phyloP scores from a whole-genome alignment of 2,329 filamentous ascomycete genomes.

The Calonectria pseudoturangicola region DNA sequence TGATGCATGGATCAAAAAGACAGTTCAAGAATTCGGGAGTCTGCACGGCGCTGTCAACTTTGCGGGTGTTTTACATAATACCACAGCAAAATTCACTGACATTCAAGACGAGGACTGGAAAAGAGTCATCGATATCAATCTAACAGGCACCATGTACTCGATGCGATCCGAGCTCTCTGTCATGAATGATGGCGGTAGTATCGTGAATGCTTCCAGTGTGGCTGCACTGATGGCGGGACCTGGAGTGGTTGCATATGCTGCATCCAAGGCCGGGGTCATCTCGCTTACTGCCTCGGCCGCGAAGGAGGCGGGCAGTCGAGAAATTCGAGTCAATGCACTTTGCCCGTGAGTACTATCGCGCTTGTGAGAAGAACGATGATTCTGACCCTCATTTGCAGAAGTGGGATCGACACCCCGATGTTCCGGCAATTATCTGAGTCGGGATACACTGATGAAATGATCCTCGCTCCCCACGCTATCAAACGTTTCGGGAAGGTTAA shows the following conservation, averaged over 20 bases:
- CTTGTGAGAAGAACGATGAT: not conserved
- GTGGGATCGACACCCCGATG: not conserved
- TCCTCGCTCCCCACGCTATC: not conserved
- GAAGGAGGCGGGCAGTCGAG: not conserved
- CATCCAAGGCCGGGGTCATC: constrained; percentile 1
- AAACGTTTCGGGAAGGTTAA: constrained; percentile 6
- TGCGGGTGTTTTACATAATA: not conserved
- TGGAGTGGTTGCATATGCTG: not conserved
- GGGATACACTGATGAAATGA: constrained; percentile 1
- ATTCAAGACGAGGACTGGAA: constrained; percentile 20
- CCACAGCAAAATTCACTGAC: not conserved
- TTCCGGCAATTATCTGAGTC: constrained; percentile 7
- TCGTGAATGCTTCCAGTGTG: constrained; percentile 14
- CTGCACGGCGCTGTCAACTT: constrained; percentile 14
- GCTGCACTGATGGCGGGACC: not conserved
- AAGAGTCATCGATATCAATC: not conserved
- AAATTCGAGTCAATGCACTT: not conserved
- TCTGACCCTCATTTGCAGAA: not conserved
- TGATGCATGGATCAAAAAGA: constrained; percentile 5
- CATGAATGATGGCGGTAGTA: constrained; percentile 10
- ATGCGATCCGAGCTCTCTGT: constrained; percentile 15
- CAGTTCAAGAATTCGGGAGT: not conserved
- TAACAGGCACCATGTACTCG: constrained; percentile 14
- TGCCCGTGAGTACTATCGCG: not conserved
- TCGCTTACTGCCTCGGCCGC: not conserved